These are phyloP conservation scores for Penicillium odoratum DNA, from an alignment of 495 filamentous ascomycete species.

Conservation along the genomic window DNA sequence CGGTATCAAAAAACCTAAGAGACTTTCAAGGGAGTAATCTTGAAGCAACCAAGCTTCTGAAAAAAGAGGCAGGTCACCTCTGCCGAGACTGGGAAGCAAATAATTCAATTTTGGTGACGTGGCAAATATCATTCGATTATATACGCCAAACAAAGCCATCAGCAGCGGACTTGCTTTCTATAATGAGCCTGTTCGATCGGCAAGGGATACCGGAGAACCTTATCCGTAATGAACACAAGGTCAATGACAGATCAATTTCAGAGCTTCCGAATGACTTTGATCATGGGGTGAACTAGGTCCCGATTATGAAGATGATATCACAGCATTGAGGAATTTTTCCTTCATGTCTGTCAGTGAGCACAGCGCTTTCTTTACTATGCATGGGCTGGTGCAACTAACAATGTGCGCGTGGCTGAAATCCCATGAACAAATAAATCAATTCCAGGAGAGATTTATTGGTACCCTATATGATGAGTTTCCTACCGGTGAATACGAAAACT, in stretches of 20 bases:
- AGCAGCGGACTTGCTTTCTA: conserved; percentile 26
- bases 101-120: conserved; percentile 30
- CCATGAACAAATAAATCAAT: conserved; percentile 32
- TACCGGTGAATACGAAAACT: conserved; percentile 36
- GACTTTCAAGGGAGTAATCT: conserved; percentile 23
- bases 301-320: conserved; percentile 45
- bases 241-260: not conserved
- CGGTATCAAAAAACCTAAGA: conserved; percentile 31
- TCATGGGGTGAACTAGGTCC: not conserved
- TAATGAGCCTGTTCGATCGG: conserved; percentile 28
- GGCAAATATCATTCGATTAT: conserved; percentile 35
- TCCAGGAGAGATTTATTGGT: conserved; percentile 33
- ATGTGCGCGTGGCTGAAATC: conserved; percentile 26
- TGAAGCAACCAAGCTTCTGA: not conserved
- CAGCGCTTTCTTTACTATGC: conserved; percentile 13
- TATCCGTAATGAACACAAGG: not conserved
- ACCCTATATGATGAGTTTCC: conserved; percentile 40
- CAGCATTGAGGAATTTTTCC: conserved; percentile 37
- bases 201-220: conserved; percentile 12
- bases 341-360: conserved; percentile 32
- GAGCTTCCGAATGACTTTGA: not conserved
- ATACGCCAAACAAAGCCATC: conserved; percentile 19
- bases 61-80: conserved; percentile 2
- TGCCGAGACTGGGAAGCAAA: conserved; percentile 20
- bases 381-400: conserved; percentile 27